These are phyloP conservation scores for Fusarium piperis DNA, from an alignment of 2,329 filamentous ascomycete genomes.

Conservation along the genomic window DNA sequence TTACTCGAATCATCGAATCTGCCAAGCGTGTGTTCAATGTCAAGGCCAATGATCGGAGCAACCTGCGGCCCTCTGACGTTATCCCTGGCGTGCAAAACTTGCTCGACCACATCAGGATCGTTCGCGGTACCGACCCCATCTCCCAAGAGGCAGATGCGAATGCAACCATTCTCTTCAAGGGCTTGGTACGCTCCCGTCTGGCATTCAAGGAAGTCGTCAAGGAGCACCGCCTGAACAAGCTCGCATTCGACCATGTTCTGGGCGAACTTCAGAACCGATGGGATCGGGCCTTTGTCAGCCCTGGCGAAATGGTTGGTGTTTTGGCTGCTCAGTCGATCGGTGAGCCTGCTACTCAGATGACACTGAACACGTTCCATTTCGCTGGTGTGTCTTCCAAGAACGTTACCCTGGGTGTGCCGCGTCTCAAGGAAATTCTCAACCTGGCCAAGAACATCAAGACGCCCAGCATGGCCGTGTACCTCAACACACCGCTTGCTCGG, in stretches of 20 bases:
- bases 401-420: constrained; percentile 97
- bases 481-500: constrained; percentile 70
- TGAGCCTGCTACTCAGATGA: constrained; percentile 99
- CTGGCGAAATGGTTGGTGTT: constrained; percentile 99
- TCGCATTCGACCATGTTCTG: constrained; percentile 91
- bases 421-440: constrained; percentile 99
- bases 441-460: constrained; percentile 99
- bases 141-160: constrained; percentile 88
- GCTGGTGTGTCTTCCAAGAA: constrained; percentile 99
- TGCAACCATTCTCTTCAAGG: constrained; percentile 92
- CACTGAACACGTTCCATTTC: constrained; percentile 99
- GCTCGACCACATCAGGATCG: constrained; percentile 81
- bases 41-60: constrained; percentile 84
- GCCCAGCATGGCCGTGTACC: constrained; percentile 93
- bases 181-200: constrained; percentile 85
- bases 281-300: constrained; percentile 83
- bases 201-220: constrained; percentile 94
- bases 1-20: constrained; percentile 88
- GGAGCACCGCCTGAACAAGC: constrained; percentile 84
- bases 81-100: constrained; percentile 81
- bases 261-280: constrained; percentile 92
- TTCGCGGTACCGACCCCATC: constrained; percentile 84
- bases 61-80: constrained; percentile 87
- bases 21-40: constrained; percentile 92
- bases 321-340: constrained; percentile 98